Conservation (phyloP, 192 early-diverging fungal species). For the Linnemannia exigua region DNA sequence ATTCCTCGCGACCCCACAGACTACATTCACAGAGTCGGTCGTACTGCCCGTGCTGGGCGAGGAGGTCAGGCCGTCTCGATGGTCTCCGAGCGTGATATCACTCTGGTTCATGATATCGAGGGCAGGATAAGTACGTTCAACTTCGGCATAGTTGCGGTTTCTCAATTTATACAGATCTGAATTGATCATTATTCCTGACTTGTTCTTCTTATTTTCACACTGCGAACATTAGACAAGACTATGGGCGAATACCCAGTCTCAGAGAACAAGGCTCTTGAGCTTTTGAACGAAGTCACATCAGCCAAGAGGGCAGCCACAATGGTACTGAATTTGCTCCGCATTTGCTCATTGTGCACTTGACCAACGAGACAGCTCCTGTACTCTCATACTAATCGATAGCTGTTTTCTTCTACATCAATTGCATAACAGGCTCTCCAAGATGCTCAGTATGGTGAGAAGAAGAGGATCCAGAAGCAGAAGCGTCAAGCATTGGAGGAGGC, state of each 20-base stretch:
- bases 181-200: neutral
- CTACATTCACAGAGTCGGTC: conserved; percentile 98
- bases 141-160: neutral
- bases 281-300: conserved; percentile 85
- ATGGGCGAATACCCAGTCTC: conserved; percentile 81
- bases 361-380: neutral
- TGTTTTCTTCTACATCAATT: neutral
- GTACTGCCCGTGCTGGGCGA: conserved; percentile 96
- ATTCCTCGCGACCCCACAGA: conserved; percentile 95
- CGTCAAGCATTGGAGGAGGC: conserved; percentile 44
- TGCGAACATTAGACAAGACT: conserved; percentile 72
- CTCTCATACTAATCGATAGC: neutral
- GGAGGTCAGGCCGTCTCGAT: conserved; percentile 92
- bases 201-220: neutral
- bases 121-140: conserved; percentile 72
- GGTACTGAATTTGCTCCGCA: conserved; percentile 61
- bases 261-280: conserved; percentile 89
- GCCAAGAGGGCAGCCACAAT: conserved; percentile 92
- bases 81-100: conserved; percentile 88
- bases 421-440: conserved; percentile 63
- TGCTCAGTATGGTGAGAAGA: conserved; percentile 63
- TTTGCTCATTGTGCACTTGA: neutral
- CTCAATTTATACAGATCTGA: neutral
- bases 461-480: conserved; percentile 76
- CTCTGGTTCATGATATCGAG: conserved; percentile 94